Conservation (phyloP, 2,329 filamentous ascomycete genomes). For the Ceratocystis lukuohia region DNA sequence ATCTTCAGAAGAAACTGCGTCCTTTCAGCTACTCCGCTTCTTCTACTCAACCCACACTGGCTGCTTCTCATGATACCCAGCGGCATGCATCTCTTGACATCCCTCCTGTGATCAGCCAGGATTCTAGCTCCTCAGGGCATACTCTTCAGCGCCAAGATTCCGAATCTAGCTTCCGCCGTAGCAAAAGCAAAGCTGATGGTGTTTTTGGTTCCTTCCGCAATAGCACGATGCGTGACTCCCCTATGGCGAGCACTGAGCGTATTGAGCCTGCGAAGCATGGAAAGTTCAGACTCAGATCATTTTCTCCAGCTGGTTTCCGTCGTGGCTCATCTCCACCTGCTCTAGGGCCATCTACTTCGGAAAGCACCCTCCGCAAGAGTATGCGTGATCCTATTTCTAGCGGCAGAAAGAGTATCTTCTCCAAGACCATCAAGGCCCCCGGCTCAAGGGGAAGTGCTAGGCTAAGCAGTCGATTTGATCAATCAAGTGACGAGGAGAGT, state of each 20-base stretch:
- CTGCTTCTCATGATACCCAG: background rate
- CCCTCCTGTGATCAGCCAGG: background rate
- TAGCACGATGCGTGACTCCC: constrained; percentile 26
- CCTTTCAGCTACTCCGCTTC: constrained; percentile 14
- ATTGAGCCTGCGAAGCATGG: constrained; percentile 32
- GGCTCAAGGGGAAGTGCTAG: constrained; percentile 19
- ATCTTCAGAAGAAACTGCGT: constrained; percentile 15
- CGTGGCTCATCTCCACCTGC: constrained; percentile 35
- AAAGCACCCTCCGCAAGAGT: constrained; percentile 30
- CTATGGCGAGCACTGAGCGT: constrained; percentile 44
- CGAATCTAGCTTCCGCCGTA: constrained; percentile 18
- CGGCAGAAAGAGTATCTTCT: constrained; percentile 31
- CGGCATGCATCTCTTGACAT: constrained; percentile 4
- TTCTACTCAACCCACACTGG: background rate
- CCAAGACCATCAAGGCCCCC: constrained; percentile 25
- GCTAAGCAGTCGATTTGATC: constrained; percentile 45
- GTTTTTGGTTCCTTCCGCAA: constrained; percentile 3
- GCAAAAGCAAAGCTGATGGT: background rate
- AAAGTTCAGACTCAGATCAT: constrained; percentile 55
- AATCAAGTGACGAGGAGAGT: constrained; percentile 57
- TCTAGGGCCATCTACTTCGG: constrained; percentile 29
- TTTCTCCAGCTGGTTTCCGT: constrained; percentile 47
- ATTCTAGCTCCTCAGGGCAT: background rate
- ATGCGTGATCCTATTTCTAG: constrained; percentile 29
- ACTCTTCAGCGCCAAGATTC: constrained; percentile 18